Conservation (phyloP, 2,329 filamentous ascomycete species). For the Cladophialophora immunda region DNA sequence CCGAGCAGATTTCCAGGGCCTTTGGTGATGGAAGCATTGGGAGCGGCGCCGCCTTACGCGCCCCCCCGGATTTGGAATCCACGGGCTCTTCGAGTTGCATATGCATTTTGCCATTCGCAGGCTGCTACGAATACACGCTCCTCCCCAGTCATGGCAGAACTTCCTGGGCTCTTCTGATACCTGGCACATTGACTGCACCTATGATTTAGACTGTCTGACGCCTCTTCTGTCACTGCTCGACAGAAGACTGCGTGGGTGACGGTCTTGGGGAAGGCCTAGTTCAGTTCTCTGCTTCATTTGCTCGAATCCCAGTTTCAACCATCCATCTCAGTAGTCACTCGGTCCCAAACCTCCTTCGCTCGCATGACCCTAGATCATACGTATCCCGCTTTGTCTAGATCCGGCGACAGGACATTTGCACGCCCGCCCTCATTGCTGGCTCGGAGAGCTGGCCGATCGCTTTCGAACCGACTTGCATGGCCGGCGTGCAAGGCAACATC, state of each 20-base stretch:
- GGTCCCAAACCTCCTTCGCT: constrained; percentile 9
- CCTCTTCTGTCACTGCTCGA: constrained; percentile 16
- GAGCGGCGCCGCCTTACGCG: constrained; percentile 10
- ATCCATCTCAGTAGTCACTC: constrained; percentile 21
- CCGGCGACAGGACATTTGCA: background rate
- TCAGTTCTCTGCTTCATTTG: constrained; percentile 16
- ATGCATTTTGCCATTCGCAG: constrained; percentile 22
- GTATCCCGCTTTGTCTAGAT: constrained; percentile 1
- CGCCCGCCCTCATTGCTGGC: constrained; percentile 17
- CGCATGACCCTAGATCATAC: constrained; percentile 24
- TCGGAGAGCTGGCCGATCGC: constrained; percentile 19
- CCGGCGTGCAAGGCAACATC: constrained; percentile 40
- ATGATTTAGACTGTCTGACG: constrained; percentile 3
- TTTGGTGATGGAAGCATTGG: too few relatives aligned
- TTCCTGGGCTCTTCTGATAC: constrained; percentile 2
- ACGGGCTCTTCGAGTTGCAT: constrained; percentile 12
- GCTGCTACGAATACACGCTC: constrained; percentile 12
- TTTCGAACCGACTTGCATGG: constrained; percentile 36
- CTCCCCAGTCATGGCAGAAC: constrained; percentile 11
- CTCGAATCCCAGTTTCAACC: constrained; percentile 8
- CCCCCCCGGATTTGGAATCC: constrained; percentile 15
- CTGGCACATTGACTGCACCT: constrained; percentile 5
- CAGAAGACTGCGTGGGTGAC: constrained; percentile 18
- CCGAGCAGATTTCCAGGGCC: background rate
- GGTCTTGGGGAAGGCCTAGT: constrained; percentile 14